These are phyloP conservation scores for Begonia peltatifolia DNA, from an alignment of 306 rosid species.

Conservation along the genomic window DNA sequence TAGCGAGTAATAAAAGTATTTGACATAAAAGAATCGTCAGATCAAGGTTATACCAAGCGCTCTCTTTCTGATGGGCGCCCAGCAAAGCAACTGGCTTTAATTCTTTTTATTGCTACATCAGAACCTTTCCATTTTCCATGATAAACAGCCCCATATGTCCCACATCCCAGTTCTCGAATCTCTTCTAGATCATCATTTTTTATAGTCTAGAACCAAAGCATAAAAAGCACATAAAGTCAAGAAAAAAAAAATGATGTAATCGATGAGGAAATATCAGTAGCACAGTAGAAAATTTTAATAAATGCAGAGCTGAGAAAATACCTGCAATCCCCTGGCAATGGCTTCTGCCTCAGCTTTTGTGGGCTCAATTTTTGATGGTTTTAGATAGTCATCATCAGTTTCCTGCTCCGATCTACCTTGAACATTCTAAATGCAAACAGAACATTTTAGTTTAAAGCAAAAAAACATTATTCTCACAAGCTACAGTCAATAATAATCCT, in stretches of 20 bases:
- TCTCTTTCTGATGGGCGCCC: constrained; percentile 66
- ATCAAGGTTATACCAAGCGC: constrained; percentile 32
- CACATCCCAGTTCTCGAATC: constrained; percentile 67
- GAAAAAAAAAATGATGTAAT: too few relatives aligned
- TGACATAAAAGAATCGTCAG: too few relatives aligned
- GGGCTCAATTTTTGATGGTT: constrained; percentile 68
- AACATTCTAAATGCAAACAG: constrained; percentile 39
- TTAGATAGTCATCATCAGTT: constrained; percentile 37
- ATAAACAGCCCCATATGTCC: constrained; percentile 74
- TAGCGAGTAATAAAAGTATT: too few relatives aligned
- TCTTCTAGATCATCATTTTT: constrained; percentile 84
- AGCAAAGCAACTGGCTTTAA: constrained; percentile 61
- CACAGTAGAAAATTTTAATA: too few relatives aligned
- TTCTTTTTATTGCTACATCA: constrained; percentile 76
- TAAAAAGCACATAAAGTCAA: neutral
- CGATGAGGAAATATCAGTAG: too few relatives aligned
- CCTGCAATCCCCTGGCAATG: constrained; percentile 86
- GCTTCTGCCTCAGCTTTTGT: constrained; percentile 97
- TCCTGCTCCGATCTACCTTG: constrained; percentile 59
- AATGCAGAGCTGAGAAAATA: constrained; percentile 2
- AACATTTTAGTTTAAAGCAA: constrained; percentile 12
- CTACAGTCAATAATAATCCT: too few relatives aligned
- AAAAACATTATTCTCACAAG: neutral
- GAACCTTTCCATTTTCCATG: constrained; percentile 87
- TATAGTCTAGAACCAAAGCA: constrained; percentile 36